Evolutionary conservation across 352 stramenopile genomes (phyloP).

Genomic region (Globisporangium camurandrum): DNA sequence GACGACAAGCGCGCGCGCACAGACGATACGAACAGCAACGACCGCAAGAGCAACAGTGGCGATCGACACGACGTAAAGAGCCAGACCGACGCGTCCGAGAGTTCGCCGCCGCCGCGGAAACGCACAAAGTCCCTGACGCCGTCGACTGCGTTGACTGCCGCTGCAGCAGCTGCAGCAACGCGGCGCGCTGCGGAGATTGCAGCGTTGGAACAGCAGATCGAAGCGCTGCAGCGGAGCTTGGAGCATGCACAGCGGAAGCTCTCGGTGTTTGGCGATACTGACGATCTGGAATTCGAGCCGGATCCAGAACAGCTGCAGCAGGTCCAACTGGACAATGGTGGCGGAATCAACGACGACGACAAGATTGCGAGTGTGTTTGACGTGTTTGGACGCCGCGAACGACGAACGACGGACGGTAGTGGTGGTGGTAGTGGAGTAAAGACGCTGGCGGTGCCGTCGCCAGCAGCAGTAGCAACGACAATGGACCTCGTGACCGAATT

Average conservation of each 20-base stretch:
- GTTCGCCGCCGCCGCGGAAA: background rate
- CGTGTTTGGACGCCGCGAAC: constrained; percentile 24
- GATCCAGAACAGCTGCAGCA: constrained; percentile 25
- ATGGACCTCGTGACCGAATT: constrained; percentile 46
- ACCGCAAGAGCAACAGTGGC: constrained; percentile 1
- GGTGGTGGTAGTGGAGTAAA: constrained; percentile 13
- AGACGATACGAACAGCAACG: background rate
- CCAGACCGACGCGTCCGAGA: background rate
- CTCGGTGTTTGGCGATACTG: constrained; percentile 14
- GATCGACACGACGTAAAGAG: background rate
- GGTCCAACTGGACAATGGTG: background rate
- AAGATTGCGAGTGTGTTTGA: constrained; percentile 51
- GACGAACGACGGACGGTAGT: background rate
- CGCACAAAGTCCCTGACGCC: background rate
- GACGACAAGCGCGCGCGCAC: constrained; percentile 7
- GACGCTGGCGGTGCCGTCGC: background rate
- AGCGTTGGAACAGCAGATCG: constrained; percentile 36
- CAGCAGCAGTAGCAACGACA: background rate
- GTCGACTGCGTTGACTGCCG: too few relatives aligned
- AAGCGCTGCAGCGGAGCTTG: constrained; percentile 32
- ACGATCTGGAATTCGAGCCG: too few relatives aligned
- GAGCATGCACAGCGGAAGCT: constrained; percentile 21
- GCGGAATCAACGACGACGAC: constrained; percentile 10
- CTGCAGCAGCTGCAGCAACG: too few relatives aligned
- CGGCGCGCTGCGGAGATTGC: constrained; percentile 15